Evolutionary conservation across 1,284 basidiomycete genomes (phyloP), one percentile per base, ranked within the genome.

Genomic region (Cryptococcus amylolentus): DNA sequence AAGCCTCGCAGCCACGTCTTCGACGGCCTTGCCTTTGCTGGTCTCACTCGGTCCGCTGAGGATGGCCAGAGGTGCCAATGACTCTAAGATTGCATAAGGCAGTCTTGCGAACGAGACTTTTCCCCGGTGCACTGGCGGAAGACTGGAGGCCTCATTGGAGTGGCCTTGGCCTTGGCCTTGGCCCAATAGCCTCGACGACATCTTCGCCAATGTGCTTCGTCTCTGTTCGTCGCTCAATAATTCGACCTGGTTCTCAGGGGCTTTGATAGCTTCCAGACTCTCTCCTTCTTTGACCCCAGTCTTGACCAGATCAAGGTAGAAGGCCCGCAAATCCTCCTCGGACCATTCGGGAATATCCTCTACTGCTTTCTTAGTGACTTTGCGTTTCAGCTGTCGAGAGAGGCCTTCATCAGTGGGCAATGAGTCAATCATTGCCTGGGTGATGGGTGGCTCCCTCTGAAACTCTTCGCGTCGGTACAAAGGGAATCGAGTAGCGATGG

Each of bases 231-330:
- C 23, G 8, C 18, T n/a, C 14, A 57, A 37, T 23, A 43, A 50
- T 28, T 43, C 39, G 42, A n/a, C 51, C 37, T 38, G 9, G 12
- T 39, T 43, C 37, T 23, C 45, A 8, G 58, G 56, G 7, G 35
- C 45, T 44, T 47, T 41, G 16, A 58, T 41, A 7, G 1, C 46
- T 43, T 40, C 26, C 27, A n/a, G 7, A 13, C 26, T 38, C 23
- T 26, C 48, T 18, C 31, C n/a, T 55, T 56, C 9, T 10, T 56
- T 58, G 0, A 39, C 40, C 3, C 69, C 70, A 1, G 64, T 63
- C 27, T 62, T 54, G 4, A 73, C 66, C 14, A 73, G 50, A 42
- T 62, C 58, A 26, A 45, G 50, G 57, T 73, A 73, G 54, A 73
- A 73, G 7, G 51, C 49, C 35, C 66, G 57, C 43, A 73, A 54